phyloP scores from a whole-genome alignment of 441 rosid species.

The Adansonia grandidieri region DNA sequence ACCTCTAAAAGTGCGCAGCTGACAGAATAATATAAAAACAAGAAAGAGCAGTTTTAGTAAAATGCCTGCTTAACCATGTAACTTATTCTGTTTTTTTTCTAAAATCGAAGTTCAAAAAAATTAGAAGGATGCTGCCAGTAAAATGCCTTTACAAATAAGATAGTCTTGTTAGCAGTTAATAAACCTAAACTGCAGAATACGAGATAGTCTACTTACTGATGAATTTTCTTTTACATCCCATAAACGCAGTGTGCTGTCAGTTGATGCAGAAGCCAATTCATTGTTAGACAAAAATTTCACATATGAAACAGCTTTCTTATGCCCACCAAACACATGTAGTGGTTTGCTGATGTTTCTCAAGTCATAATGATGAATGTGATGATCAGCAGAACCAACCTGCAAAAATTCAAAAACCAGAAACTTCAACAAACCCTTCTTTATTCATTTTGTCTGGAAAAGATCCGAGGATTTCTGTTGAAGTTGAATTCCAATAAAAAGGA shows the following conservation, averaged over 20 bases:
- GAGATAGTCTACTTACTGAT: conserved; percentile 31
- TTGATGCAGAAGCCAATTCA: conserved; percentile 51
- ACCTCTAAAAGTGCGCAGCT: conserved; percentile 26
- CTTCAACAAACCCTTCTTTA: conserved; percentile 12
- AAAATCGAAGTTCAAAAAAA: neutral
- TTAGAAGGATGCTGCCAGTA: neutral
- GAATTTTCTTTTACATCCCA: conserved; percentile 47
- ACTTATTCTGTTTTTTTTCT: conserved; percentile 9
- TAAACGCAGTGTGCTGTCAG: conserved; percentile 46
- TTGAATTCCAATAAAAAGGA: conserved; percentile 5
- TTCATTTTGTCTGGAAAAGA: neutral
- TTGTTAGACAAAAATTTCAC: conserved; percentile 45
- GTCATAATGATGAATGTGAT: conserved; percentile 45
- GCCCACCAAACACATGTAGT: conserved; percentile 43
- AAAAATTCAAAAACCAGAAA: conserved; percentile 15
- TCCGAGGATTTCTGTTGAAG: neutral
- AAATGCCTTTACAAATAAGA: neutral
- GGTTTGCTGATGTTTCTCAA: conserved; percentile 43
- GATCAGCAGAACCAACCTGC: conserved; percentile 55
- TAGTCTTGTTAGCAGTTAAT: neutral
- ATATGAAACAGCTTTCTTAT: conserved; percentile 44
- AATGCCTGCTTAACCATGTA: neutral
- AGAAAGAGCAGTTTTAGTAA: neutral
- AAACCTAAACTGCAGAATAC: neutral
- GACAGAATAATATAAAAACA: conserved; percentile 20